A percentile compares a stretch with the other conserved stretches of the same genome.
phyloP scores from a whole-genome alignment of 1,284 basidiomycete genomes.

The Moesziomyces aphidis region DNA sequence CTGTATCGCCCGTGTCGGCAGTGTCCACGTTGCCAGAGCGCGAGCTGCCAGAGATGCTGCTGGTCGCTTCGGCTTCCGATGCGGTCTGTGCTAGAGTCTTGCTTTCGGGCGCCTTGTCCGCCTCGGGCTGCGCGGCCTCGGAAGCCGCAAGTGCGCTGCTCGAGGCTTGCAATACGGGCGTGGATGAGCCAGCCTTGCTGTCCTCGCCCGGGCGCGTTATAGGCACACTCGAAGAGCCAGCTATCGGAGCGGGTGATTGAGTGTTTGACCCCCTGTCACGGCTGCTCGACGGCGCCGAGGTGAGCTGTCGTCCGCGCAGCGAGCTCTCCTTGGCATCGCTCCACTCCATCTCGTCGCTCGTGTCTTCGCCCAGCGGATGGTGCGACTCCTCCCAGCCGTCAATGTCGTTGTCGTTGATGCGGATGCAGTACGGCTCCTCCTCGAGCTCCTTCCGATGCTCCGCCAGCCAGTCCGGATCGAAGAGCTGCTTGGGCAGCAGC shows the following conservation, averaged over 20 bases:
- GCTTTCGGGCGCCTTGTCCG: neutral
- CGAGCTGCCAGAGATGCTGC: constrained; percentile 34
- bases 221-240: neutral
- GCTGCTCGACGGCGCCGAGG: constrained; percentile 1
- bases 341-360: constrained; percentile 56
- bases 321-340: constrained; percentile 49
- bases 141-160: neutral
- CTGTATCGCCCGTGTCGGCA: constrained; percentile 14
- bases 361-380: constrained; percentile 51
- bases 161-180: neutral
- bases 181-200: constrained; percentile 13
- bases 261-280: constrained; percentile 18
- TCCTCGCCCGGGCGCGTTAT: neutral
- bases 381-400: constrained; percentile 49
- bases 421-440: constrained; percentile 50
- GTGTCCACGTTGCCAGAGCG: constrained; percentile 19
- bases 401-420: constrained; percentile 46
- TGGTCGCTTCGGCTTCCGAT: constrained; percentile 28
- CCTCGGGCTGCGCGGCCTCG: neutral
- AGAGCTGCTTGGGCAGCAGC: constrained; percentile 40
- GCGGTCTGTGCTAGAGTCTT: neutral
- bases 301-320: constrained; percentile 17
- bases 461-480: constrained; percentile 47
- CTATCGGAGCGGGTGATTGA: constrained; percentile 13
- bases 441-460: constrained; percentile 45